phyloP scores from a whole-genome alignment of 163 green algal genomes.

The Chlorella variabilis region DNA sequence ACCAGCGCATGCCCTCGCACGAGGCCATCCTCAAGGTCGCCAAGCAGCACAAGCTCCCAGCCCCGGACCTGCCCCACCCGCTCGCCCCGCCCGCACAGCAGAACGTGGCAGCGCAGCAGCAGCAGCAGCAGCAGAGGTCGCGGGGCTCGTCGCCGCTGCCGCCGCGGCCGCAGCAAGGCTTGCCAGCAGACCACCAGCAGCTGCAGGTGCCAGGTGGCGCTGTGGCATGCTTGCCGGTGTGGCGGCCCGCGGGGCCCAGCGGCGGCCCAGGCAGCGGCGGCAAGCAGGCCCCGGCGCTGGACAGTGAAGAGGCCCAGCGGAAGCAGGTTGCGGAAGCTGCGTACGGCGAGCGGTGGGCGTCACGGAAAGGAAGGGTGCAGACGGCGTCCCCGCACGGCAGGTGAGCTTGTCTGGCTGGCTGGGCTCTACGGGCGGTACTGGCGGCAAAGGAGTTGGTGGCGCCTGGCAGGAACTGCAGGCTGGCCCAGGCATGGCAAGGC shows the following conservation, averaged over 20 bases:
- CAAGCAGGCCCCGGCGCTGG: background rate
- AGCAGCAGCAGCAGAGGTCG: conserved; percentile 23
- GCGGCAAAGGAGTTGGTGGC: no score
- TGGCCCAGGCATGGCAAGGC: no score
- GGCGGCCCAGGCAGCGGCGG: background rate
- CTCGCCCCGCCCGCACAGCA: conserved; percentile 25
- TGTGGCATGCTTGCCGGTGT: conserved; percentile 3
- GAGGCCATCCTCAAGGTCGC: conserved; percentile 68
- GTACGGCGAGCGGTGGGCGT: conserved; percentile 82
- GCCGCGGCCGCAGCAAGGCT: no score
- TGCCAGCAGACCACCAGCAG: no score
- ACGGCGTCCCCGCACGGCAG: conserved; percentile 76
- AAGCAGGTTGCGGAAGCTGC: conserved; percentile 46
- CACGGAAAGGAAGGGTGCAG: conserved; percentile 67
- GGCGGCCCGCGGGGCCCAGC: background rate
- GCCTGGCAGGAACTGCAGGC: no score
- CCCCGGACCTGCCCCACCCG: conserved; percentile 25
- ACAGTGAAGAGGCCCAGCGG: background rate
- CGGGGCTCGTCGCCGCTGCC: no score
- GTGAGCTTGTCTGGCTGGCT: background rate
- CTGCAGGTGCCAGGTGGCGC: background rate
- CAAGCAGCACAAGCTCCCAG: conserved; percentile 52
- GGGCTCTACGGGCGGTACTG: no score
- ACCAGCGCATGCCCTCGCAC: conserved; percentile 65
- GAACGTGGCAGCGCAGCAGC: conserved; percentile 1